Evolutionary conservation across 2,329 filamentous ascomycete genomes (phyloP).

Genomic region (Hymenoscyphus scutula): DNA sequence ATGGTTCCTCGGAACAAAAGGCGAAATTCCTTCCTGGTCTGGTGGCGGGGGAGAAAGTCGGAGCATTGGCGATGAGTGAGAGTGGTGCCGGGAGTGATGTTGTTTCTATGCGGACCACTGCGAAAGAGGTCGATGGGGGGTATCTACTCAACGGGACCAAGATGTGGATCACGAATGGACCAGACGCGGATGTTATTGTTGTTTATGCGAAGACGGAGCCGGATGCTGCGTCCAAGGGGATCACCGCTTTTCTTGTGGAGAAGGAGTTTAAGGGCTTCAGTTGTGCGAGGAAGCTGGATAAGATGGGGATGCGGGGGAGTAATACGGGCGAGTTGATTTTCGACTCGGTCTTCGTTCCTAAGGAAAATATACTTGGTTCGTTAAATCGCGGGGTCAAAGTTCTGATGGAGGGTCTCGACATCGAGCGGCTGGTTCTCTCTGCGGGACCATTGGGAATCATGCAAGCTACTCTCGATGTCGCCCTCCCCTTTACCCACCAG

Average conservation of each 20-base stretch:
- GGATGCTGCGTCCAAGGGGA: constrained; percentile 77
- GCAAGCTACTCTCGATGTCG: constrained; percentile 84
- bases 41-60: constrained; percentile 76
- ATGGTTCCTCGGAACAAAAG: constrained; percentile 79
- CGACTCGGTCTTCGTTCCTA: constrained; percentile 84
- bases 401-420: constrained; percentile 92
- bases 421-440: constrained; percentile 88
- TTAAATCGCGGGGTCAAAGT: constrained; percentile 83
- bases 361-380: constrained; percentile 74
- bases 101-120: constrained; percentile 89
- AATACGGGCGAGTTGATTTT: constrained; percentile 95
- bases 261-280: constrained; percentile 69
- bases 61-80: constrained; percentile 93
- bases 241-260: constrained; percentile 91
- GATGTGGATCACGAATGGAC: constrained; percentile 99
- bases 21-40: constrained; percentile 74
- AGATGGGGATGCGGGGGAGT: constrained; percentile 95
- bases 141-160: constrained; percentile 73
- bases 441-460: constrained; percentile 91
- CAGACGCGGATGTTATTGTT: constrained; percentile 86
- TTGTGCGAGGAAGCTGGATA: constrained; percentile 88
- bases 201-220: constrained; percentile 97
- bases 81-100: constrained; percentile 89
- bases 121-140: constrained; percentile 77
- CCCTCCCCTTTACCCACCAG: constrained; percentile 84